These are phyloP conservation scores for Cokeromyces recurvatus DNA, from an alignment of 371 early-diverging fungal genomes.

Conservation along the genomic window DNA sequence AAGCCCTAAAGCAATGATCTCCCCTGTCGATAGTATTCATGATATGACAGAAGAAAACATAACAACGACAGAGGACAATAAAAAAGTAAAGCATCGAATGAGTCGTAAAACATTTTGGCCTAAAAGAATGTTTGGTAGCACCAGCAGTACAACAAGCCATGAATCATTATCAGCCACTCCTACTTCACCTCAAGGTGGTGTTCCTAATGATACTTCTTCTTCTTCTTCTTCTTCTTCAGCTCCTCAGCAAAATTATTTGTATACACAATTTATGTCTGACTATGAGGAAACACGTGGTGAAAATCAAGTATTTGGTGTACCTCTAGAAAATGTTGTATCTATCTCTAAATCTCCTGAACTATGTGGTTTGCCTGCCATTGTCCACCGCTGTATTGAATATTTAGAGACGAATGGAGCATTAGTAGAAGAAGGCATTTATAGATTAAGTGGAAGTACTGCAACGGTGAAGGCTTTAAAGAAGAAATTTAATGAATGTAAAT, in stretches of 20 bases:
- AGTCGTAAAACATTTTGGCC: slow-evolving; percentile 4
- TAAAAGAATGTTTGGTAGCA: slow-evolving; percentile 6
- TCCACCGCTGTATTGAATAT: slow-evolving; percentile 92
- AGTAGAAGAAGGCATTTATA: slow-evolving; percentile 45
- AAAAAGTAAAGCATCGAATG: slow-evolving; percentile 21
- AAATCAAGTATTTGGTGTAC: slow-evolving; percentile 66
- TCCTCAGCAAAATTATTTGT: too few relatives aligned
- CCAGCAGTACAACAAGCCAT: not conserved
- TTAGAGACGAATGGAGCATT: slow-evolving; percentile 62
- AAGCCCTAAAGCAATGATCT: too few relatives aligned
- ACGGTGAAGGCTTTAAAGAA: slow-evolving; percentile 72
- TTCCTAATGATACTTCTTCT: slow-evolving; percentile 3
- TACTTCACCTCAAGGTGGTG: not conserved
- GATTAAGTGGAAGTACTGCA: slow-evolving; percentile 77
- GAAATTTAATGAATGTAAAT: slow-evolving; percentile 65
- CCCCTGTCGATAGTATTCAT: too few relatives aligned
- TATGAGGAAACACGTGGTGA: slow-evolving; percentile 18
- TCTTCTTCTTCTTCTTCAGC: too few relatives aligned
- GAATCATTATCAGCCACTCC: not conserved
- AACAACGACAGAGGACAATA: not conserved
- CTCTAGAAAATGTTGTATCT: slow-evolving; percentile 65
- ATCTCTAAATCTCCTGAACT: slow-evolving; percentile 60
- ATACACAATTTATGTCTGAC: slow-evolving; percentile 3
- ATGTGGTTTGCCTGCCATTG: slow-evolving; percentile 82
- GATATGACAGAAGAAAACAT: too few relatives aligned